Evolutionary conservation across 1,284 basidiomycete genomes (phyloP), one percentile per base, ranked within the genome.

Genomic region (Rhodotorula sp.): DNA sequence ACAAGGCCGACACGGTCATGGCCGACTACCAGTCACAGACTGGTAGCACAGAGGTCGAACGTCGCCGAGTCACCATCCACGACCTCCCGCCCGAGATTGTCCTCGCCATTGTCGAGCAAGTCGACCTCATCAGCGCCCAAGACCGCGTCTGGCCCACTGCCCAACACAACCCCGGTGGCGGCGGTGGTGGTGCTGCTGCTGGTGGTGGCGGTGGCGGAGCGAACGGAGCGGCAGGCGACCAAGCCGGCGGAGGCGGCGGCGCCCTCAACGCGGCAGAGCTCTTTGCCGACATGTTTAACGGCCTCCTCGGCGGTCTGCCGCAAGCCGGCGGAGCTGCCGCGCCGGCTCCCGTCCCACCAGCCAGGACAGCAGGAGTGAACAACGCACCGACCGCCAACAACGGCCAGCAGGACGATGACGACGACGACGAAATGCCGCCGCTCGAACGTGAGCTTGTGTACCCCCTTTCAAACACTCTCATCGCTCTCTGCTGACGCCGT

Each of bases 71-170:
- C n/a, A 68, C 63, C 14, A 59, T 74, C 56, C 16, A 62, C 26
- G 56, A 61, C 46, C 68, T 76, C 15, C 74, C 74, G 20, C 64
- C 65, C 34, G 74, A 76, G 64, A 60, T 76, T 29, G 47, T 76
- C 52, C 39, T 43, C 52, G 58, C 58, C n/a, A 76, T 74, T 52
- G 62, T 74, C n/a, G 69, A 71, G 18, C 7, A 62, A 3, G 65
- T 75, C 47, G 69, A 69, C n/a, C 26, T 29, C 21, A 52, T 58
- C 51, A 14, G 26, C 12, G 1, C 16, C 14, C 20, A 4, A 12
- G 43, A 58, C 5, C 51, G 34, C 20, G 57, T 48, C 29, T 29
- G 54, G 3, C 29, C 5, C 54, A 20, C n/a, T 20, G 48, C 23
- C 3, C 43, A 47, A 16, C 54, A n/a, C 51, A 48, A 49, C 18